Conservation (phyloP, 2,329 filamentous ascomycete genomes). For the Pseudogymnoascus sp. region DNA sequence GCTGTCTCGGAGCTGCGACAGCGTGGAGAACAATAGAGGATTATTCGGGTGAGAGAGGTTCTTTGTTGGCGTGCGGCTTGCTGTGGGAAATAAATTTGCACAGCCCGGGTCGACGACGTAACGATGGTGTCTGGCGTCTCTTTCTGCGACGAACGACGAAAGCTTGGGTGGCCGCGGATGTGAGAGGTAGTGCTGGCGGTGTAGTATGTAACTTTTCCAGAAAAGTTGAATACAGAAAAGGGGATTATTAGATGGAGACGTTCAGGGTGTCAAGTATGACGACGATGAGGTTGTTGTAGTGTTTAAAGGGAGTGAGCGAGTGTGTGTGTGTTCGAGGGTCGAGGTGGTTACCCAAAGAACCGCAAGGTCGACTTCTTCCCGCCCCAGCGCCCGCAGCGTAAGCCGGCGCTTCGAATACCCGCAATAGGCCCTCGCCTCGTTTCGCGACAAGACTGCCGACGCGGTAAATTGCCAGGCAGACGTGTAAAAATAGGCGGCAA, state of each 20-base stretch:
- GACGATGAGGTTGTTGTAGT: not conserved
- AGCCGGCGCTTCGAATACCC: not conserved
- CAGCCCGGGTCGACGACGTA: not conserved
- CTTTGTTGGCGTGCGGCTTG: not conserved
- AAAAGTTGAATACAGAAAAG: not conserved
- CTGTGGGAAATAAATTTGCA: not conserved
- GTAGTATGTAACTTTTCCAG: not conserved
- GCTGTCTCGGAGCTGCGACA: conserved; percentile 6
- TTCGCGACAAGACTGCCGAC: not conserved
- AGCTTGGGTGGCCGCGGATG: not conserved
- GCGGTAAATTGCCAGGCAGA: not conserved
- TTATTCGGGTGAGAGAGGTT: not conserved
- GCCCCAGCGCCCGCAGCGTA: not conserved
- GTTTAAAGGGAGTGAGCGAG: not conserved
- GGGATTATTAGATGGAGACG: not conserved
- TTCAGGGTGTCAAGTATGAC: not conserved
- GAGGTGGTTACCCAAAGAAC: not conserved
- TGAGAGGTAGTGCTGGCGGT: not conserved
- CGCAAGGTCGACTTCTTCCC: not conserved
- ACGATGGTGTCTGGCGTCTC: not conserved
- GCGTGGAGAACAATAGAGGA: not conserved
- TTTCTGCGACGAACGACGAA: not conserved
- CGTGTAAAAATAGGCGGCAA: not conserved
- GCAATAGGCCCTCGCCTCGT: not conserved
- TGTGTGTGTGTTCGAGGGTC: not conserved